A percentile compares a stretch with the other conserved stretches of the same genome.
These are phyloP conservation scores for Avena sativa DNA, from an alignment of 176 grass and related monocot genomes.

Conservation along the genomic window DNA sequence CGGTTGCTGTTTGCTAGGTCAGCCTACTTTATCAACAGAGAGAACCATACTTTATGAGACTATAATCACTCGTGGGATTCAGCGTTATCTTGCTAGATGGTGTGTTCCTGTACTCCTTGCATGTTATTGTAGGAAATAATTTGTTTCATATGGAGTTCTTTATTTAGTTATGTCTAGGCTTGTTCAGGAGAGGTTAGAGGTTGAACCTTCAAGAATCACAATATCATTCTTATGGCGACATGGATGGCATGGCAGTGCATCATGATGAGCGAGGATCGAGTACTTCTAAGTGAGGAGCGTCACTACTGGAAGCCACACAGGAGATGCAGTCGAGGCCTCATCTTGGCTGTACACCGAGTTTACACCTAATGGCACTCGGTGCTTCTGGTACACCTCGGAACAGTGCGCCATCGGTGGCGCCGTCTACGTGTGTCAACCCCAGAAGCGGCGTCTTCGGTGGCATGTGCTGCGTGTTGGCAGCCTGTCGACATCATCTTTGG, in stretches of 20 bases:
- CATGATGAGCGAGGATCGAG: no score
- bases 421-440: no score
- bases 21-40: conserved; percentile 91
- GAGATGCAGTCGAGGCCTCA: not conserved
- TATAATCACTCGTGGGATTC: conserved; percentile 76
- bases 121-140: not conserved
- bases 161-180: conserved; percentile 58
- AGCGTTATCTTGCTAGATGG: conserved; percentile 92
- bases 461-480: no score
- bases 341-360: not conserved
- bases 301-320: no score
- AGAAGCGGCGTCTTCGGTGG: no score
- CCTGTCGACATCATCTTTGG: not conserved
- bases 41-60: conserved; percentile 87
- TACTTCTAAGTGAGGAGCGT: no score
- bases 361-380: not conserved
- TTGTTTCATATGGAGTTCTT: conserved; percentile 22
- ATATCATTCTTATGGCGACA: no score
- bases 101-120: conserved; percentile 44
- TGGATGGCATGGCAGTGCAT: no score
- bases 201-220: no score
- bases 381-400: not conserved
- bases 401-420: no score
- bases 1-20: conserved; percentile 59
- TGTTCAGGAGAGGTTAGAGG: conserved; percentile 63